These are phyloP conservation scores for Leccinum griseonigrum DNA, from an alignment of 1,284 basidiomycete species.

Conservation along the genomic window DNA sequence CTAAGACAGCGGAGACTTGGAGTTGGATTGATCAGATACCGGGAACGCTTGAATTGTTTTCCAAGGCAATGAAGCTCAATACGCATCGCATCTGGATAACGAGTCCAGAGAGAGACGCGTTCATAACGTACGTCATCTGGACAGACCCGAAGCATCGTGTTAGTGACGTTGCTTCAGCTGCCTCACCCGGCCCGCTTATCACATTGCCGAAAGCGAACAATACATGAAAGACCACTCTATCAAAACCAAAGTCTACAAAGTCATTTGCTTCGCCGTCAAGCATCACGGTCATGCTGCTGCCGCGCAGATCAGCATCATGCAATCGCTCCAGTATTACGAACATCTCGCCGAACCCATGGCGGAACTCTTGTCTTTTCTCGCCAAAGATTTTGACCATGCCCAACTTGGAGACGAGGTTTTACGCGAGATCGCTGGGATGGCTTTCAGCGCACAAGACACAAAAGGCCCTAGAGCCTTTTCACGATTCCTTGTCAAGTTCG, in stretches of 20 bases:
- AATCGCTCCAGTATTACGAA: conserved; percentile 91
- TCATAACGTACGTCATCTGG: conserved; percentile 62
- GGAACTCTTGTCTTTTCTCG: conserved; percentile 79
- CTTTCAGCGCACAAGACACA: conserved; percentile 78
- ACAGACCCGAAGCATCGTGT: conserved; percentile 1
- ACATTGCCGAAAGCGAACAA: conserved; percentile 81
- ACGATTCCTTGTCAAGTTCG: conserved; percentile 80
- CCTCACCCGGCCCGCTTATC: conserved; percentile 83
- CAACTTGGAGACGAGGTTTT: conserved; percentile 91
- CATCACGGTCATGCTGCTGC: conserved; percentile 83
- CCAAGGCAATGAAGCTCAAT: conserved; percentile 71
- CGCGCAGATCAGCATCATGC: conserved; percentile 89
- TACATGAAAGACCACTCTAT: conserved; percentile 84
- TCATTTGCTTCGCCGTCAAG: conserved; percentile 91
- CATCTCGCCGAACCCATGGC: conserved; percentile 95
- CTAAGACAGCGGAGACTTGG: conserved; percentile 58
- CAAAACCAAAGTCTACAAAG: conserved; percentile 77
- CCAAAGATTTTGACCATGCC: conserved; percentile 85
- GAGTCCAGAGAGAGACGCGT: conserved; percentile 78
- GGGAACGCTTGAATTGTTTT: conserved; percentile 62
- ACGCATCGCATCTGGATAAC: conserved; percentile 87
- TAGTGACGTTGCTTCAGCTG: conserved; percentile 51
- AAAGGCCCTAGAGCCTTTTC: conserved; percentile 89
- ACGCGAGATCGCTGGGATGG: conserved; percentile 78
- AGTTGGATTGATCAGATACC: conserved; percentile 81